Evolutionary conservation across 345 rosid species (phyloP).

Genomic region (Isatis tinctoria): DNA sequence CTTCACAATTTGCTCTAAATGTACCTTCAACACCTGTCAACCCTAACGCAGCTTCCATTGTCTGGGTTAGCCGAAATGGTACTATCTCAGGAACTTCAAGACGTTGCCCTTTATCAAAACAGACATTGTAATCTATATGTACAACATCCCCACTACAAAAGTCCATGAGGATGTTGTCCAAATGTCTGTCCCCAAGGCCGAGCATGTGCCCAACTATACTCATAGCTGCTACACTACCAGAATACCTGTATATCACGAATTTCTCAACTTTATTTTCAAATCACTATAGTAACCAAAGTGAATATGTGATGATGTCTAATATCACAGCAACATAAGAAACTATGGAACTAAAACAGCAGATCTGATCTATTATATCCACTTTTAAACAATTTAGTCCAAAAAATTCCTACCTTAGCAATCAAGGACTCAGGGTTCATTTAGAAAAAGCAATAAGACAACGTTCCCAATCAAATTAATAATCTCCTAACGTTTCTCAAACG

Average conservation of each 20-base stretch:
- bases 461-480: neutral
- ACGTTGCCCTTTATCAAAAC: conserved; percentile 92
- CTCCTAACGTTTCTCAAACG: conserved; percentile 3
- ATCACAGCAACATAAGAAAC: conserved; percentile 10
- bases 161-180: conserved; percentile 90
- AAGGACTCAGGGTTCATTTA: neutral
- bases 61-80: conserved; percentile 90
- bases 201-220: conserved; percentile 93
- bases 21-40: conserved; percentile 85
- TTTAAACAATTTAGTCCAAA: neutral
- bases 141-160: conserved; percentile 88
- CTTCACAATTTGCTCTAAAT: conserved; percentile 83
- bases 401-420: neutral
- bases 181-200: conserved; percentile 93
- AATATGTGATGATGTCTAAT: neutral
- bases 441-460: neutral
- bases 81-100: conserved; percentile 91
- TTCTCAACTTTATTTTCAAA: neutral
- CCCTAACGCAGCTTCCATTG: conserved; percentile 80
- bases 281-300: neutral
- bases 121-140: conserved; percentile 92
- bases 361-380: neutral
- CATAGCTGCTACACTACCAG: conserved; percentile 94
- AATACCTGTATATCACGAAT: conserved; percentile 54
- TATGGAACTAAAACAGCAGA: neutral